Conservation (phyloP, 176 grass and related monocot genomes). For the Poa annua region DNA sequence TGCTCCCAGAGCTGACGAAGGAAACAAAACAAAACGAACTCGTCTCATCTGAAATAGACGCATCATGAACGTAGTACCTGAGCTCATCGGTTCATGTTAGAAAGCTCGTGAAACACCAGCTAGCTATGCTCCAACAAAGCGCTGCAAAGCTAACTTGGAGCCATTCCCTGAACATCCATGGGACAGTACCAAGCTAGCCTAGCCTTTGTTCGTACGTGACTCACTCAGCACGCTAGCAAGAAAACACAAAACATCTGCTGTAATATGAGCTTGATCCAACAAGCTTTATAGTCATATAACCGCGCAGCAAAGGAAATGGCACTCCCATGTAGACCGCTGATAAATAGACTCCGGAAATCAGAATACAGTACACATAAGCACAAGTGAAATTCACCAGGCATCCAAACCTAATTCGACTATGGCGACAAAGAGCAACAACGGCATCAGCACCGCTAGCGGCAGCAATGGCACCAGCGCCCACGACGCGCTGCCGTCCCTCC, state of each 20-base stretch:
- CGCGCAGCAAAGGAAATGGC: background rate
- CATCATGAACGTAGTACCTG: background rate
- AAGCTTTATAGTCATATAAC: no score
- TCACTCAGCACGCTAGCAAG: no score
- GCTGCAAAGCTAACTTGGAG: slow-evolving; percentile 1
- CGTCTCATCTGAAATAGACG: background rate
- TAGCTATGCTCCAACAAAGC: slow-evolving; percentile 3
- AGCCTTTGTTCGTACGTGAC: background rate
- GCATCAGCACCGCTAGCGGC: background rate
- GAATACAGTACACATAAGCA: background rate
- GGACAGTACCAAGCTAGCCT: background rate
- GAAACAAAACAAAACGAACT: background rate
- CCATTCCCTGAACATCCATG: background rate
- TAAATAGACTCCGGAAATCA: background rate
- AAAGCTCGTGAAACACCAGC: background rate
- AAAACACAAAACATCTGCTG: no score
- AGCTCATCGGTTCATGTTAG: background rate
- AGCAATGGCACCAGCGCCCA: background rate
- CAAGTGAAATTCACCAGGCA: background rate
- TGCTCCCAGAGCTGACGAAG: no score
- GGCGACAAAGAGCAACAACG: background rate
- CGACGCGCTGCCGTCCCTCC: slow-evolving; percentile 8
- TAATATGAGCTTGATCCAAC: no score
- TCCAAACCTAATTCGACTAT: background rate
- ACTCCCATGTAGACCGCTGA: background rate